These are phyloP conservation scores for Malus sylvestris DNA, from an alignment of 306 rosid species.

Conservation along the genomic window DNA sequence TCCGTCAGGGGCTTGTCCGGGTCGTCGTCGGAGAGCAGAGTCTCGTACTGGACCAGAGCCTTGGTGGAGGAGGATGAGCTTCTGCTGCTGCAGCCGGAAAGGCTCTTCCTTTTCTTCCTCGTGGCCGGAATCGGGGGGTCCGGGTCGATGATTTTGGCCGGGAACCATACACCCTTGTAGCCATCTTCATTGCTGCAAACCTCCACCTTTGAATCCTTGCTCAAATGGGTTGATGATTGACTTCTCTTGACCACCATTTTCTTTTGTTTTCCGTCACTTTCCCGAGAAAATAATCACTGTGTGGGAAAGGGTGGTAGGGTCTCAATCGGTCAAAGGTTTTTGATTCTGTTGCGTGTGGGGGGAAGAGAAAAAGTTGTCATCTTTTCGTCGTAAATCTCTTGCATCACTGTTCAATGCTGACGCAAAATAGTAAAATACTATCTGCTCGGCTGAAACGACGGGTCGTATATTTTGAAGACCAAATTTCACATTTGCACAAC, in stretches of 20 bases:
- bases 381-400: too few relatives aligned
- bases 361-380: too few relatives aligned
- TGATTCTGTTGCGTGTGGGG: too few relatives aligned
- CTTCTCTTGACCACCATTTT: background rate
- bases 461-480: too few relatives aligned
- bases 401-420: too few relatives aligned
- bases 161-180: background rate
- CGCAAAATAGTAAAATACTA: too few relatives aligned
- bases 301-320: background rate
- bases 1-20: background rate
- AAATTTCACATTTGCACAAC: too few relatives aligned
- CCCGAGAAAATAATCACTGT: background rate
- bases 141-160: background rate
- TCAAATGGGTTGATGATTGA: background rate
- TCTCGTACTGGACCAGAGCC: conserved; percentile 3
- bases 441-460: too few relatives aligned
- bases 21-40: background rate
- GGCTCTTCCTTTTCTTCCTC: background rate
- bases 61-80: background rate
- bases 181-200: background rate
- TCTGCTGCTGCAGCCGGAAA: background rate
- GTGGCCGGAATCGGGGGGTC: background rate
- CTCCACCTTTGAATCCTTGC: background rate
- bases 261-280: background rate
- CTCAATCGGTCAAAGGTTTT: background rate